Evolutionary conservation across 2,329 filamentous ascomycete genomes (phyloP).

Genomic region (Trichophyton equinum): DNA sequence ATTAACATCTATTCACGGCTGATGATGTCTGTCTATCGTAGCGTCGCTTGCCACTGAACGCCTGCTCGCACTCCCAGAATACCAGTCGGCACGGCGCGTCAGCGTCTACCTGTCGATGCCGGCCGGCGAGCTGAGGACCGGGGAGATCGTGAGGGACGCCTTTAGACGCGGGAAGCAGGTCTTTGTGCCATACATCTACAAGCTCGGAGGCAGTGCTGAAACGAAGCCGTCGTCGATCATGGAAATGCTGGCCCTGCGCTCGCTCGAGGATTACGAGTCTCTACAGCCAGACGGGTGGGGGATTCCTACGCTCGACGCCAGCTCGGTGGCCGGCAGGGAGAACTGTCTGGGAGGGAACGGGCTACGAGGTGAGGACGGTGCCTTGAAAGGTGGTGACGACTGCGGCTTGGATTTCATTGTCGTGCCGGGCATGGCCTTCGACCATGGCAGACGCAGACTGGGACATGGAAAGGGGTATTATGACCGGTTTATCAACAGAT

Average conservation of each 20-base stretch:
- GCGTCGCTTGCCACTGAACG: conserved; percentile 53
- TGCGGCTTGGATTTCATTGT: conserved; percentile 68
- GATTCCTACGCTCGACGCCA: conserved; percentile 68
- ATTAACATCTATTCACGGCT: not conserved
- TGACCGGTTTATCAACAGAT: conserved; percentile 78
- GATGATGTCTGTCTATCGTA: conserved; percentile 29
- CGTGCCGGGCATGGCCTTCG: conserved; percentile 88
- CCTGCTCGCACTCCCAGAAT: conserved; percentile 58
- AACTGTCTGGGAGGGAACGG: conserved; percentile 60
- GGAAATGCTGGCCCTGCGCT: conserved; percentile 81
- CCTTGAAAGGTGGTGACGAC: conserved; percentile 15
- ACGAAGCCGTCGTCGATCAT: conserved; percentile 56
- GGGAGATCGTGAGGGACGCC: conserved; percentile 68
- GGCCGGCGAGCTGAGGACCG: conserved; percentile 70
- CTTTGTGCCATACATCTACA: conserved; percentile 82
- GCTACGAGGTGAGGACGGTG: conserved; percentile 17
- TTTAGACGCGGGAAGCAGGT: conserved; percentile 67
- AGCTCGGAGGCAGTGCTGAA: conserved; percentile 25
- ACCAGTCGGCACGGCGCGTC: conserved; percentile 59
- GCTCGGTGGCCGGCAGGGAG: conserved; percentile 52
- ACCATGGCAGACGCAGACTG: conserved; percentile 58
- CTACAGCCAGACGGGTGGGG: conserved; percentile 77
- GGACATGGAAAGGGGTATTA: conserved; percentile 97
- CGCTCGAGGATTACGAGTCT: conserved; percentile 62
- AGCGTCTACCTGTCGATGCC: conserved; percentile 94